phyloP scores from a whole-genome alignment of 257 asterid species.

The Gentiana dahurica region DNA sequence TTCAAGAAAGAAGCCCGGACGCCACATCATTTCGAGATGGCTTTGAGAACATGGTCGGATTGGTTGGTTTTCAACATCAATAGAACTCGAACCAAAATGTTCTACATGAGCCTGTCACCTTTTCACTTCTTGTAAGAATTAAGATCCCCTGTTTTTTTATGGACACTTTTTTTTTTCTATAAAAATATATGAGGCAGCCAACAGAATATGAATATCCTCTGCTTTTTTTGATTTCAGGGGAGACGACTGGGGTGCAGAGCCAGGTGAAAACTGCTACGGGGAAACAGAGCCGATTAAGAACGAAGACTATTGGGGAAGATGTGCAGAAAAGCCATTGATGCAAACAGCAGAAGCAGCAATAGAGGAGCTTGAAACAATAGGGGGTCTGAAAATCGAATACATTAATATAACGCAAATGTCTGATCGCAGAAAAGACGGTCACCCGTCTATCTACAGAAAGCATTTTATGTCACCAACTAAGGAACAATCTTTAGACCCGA shows the following conservation, averaged over 20 bases:
- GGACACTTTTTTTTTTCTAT: neutral
- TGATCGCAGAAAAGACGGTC: constrained; percentile 36
- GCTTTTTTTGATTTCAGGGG: constrained; percentile 8
- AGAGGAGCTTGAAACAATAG: constrained; percentile 5
- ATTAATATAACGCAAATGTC: constrained; percentile 29
- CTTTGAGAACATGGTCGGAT: constrained; percentile 44
- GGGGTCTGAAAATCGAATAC: constrained; percentile 21
- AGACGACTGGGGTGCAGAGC: constrained; percentile 22
- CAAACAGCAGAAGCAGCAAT: constrained; percentile 14
- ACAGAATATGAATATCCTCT: neutral
- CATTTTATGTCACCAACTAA: constrained; percentile 16
- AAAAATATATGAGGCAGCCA: neutral
- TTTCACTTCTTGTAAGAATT: constrained; percentile 20
- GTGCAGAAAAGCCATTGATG: constrained; percentile 17
- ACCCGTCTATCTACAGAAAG: constrained; percentile 27
- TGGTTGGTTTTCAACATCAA: constrained; percentile 40
- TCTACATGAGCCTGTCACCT: constrained; percentile 45
- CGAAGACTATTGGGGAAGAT: constrained; percentile 19
- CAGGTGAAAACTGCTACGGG: constrained; percentile 22
- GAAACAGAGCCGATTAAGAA: constrained; percentile 24
- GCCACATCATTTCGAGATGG: constrained; percentile 30
- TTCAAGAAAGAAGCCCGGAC: constrained; percentile 20
- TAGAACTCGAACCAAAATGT: constrained; percentile 25
- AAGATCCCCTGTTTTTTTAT: neutral
- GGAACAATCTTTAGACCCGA: constrained; percentile 17